Conservation (phyloP, 495 filamentous ascomycete genomes). For the Neurospora sublineolata region DNA sequence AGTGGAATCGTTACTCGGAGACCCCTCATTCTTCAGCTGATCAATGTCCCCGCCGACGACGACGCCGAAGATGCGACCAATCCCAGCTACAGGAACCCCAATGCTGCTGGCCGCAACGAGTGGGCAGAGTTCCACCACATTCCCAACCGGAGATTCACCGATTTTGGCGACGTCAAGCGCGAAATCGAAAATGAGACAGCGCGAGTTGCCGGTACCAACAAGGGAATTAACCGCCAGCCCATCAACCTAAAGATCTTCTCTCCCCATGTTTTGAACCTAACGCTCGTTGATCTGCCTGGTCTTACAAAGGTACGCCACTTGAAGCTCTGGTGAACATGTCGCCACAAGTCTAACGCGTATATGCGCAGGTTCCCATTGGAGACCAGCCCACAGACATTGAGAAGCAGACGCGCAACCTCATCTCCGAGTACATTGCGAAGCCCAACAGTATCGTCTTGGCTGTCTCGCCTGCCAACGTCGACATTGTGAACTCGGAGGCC, state of each 20-base stretch:
- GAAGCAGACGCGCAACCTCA: constrained; percentile 94
- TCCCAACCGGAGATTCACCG: constrained; percentile 77
- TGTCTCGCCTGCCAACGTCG: constrained; percentile 95
- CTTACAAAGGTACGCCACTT: constrained; percentile 68
- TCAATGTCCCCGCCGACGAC: constrained; percentile 84
- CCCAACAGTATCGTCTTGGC: constrained; percentile 97
- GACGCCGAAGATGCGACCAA: constrained; percentile 50
- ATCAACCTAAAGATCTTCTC: constrained; percentile 99
- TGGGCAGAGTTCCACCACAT: constrained; percentile 98
- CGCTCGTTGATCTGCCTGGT: constrained; percentile 89
- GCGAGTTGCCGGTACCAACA: constrained; percentile 91
- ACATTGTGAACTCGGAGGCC: constrained; percentile 96
- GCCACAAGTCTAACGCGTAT: constrained; percentile 4
- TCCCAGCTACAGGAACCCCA: constrained; percentile 39
- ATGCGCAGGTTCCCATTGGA: constrained; percentile 74
- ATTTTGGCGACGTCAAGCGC: constrained; percentile 84
- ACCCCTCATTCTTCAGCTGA: constrained; percentile 91
- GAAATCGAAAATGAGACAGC: constrained; percentile 97
- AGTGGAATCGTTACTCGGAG: constrained; percentile 92
- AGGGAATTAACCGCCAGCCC: constrained; percentile 93
- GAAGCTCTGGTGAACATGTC: neutral
- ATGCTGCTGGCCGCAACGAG: constrained; percentile 44
- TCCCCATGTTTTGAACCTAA: constrained; percentile 91
- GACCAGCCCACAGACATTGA: constrained; percentile 98
- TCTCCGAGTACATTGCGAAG: constrained; percentile 97